Evolutionary conservation across 2,329 filamentous ascomycete species (phyloP).

Genomic region (Dothideomycetes sp.): DNA sequence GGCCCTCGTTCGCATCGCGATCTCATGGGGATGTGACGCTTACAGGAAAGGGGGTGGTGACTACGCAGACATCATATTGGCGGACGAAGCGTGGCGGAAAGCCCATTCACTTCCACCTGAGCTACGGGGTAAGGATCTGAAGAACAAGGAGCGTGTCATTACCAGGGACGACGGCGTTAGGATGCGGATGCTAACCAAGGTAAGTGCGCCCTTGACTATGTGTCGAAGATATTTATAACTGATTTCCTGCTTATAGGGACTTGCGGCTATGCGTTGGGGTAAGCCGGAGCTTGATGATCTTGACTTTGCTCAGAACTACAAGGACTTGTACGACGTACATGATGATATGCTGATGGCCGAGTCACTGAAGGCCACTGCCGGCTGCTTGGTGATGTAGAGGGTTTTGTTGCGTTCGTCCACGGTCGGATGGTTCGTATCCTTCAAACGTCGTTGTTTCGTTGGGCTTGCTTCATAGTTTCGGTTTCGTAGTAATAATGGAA

Average conservation of each 20-base stretch:
- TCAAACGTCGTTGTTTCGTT: too few relatives aligned
- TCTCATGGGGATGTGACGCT: slow-evolving; percentile 16
- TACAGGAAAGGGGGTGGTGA: slow-evolving; percentile 17
- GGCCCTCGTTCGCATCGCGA: slow-evolving; percentile 19
- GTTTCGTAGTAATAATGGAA: too few relatives aligned
- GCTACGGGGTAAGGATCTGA: slow-evolving; percentile 9
- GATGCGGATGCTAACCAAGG: slow-evolving; percentile 16
- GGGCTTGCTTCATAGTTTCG: too few relatives aligned
- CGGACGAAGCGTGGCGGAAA: slow-evolving; percentile 10
- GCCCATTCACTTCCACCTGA: slow-evolving; percentile 1
- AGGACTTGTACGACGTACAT: too few relatives aligned
- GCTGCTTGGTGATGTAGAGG: too few relatives aligned
- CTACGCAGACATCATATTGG: slow-evolving; percentile 12
- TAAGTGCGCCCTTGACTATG: slow-evolving; percentile 6
- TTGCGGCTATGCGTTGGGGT: slow-evolving; percentile 19
- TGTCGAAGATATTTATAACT: too few relatives aligned
- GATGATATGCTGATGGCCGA: too few relatives aligned
- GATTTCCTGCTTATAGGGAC: not conserved
- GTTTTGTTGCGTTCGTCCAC: too few relatives aligned
- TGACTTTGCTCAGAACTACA: slow-evolving; percentile 12
- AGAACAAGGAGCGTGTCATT: slow-evolving; percentile 5
- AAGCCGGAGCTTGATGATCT: slow-evolving; percentile 17
- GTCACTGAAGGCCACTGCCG: too few relatives aligned
- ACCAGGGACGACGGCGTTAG: slow-evolving; percentile 16
- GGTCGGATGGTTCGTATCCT: too few relatives aligned